Percentiles rank a stretch among this genome's conserved stretches.
Conservation (phyloP, 805 yeast genomes). For the Ogataea naganishii region DNA sequence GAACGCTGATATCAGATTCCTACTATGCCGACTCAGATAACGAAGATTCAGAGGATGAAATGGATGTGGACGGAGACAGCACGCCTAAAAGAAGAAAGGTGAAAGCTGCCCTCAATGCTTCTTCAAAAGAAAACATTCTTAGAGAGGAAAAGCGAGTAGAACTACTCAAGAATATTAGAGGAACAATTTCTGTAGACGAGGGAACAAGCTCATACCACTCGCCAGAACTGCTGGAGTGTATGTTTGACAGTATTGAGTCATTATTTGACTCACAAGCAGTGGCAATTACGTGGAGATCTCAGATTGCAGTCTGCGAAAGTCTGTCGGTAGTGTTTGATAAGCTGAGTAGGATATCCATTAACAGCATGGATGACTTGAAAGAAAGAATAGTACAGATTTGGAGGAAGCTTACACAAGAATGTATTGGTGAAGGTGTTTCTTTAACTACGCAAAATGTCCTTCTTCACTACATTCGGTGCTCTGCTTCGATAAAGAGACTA, state of each 20-base stretch:
- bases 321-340: constrained; percentile 16
- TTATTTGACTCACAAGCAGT: constrained; percentile 20
- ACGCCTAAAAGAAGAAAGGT: too few relatives aligned
- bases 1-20: constrained; percentile 27
- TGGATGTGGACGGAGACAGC: constrained; percentile 11
- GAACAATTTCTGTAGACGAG: not conserved
- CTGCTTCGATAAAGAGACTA: too few relatives aligned
- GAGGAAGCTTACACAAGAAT: too few relatives aligned
- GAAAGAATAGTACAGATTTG: too few relatives aligned
- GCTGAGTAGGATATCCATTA: too few relatives aligned
- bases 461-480: too few relatives aligned
- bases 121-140: constrained; percentile 1
- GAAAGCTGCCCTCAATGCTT: constrained; percentile 6
- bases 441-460: too few relatives aligned
- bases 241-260: constrained; percentile 16
- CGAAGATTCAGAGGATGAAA: constrained; percentile 27
- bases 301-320: constrained; percentile 35
- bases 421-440: too few relatives aligned
- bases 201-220: constrained; percentile 5
- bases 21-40: constrained; percentile 30
- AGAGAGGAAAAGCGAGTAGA: constrained; percentile 2
- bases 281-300: constrained; percentile 54
- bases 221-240: constrained; percentile 19
- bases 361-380: too few relatives aligned
- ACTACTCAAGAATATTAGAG: not conserved